Evolutionary conservation across 2,329 filamentous ascomycete species (phyloP).

Genomic region (Penicillium hesseltinei): DNA sequence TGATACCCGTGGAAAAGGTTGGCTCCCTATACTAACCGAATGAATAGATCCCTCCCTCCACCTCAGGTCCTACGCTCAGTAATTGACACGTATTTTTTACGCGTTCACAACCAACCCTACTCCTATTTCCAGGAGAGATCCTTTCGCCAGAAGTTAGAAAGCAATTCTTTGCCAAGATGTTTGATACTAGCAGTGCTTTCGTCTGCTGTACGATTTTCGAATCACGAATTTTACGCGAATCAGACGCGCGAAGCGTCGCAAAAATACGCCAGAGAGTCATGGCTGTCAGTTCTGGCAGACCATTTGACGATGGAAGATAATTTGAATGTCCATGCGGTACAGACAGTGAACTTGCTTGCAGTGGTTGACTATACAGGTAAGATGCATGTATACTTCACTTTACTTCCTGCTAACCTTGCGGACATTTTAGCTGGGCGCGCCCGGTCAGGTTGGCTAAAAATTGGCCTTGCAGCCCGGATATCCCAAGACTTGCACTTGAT

Average conservation of each 20-base stretch:
- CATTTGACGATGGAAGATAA: slow-evolving; percentile 34
- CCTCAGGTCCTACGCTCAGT: slow-evolving; percentile 17
- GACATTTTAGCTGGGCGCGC: slow-evolving; percentile 28
- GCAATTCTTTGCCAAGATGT: slow-evolving; percentile 28
- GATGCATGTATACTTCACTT: background rate
- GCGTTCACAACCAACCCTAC: slow-evolving; percentile 41
- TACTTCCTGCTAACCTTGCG: no score
- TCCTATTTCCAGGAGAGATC: slow-evolving; percentile 37
- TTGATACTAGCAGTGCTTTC: slow-evolving; percentile 35
- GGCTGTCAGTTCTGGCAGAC: slow-evolving; percentile 35
- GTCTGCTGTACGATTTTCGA: slow-evolving; percentile 32
- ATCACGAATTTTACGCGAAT: slow-evolving; percentile 29
- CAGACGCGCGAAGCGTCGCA: slow-evolving; percentile 24
- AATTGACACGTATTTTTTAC: slow-evolving; percentile 34
- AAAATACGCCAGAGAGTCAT: slow-evolving; percentile 33
- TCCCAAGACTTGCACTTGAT: slow-evolving; percentile 49
- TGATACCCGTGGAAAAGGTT: background rate
- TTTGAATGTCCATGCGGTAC: slow-evolving; percentile 36
- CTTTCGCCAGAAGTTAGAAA: slow-evolving; percentile 31
- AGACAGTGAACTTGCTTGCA: slow-evolving; percentile 39
- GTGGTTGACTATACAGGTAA: slow-evolving; percentile 42
- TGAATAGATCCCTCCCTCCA: slow-evolving; percentile 12
- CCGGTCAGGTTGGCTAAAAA: slow-evolving; percentile 40
- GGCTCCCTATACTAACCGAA: background rate
- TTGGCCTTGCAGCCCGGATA: slow-evolving; percentile 55